Percentiles rank a stretch among this genome's conserved stretches.
Conservation (phyloP, 768 basidiomycete genomes). For the Fibroporia radiculosa region DNA sequence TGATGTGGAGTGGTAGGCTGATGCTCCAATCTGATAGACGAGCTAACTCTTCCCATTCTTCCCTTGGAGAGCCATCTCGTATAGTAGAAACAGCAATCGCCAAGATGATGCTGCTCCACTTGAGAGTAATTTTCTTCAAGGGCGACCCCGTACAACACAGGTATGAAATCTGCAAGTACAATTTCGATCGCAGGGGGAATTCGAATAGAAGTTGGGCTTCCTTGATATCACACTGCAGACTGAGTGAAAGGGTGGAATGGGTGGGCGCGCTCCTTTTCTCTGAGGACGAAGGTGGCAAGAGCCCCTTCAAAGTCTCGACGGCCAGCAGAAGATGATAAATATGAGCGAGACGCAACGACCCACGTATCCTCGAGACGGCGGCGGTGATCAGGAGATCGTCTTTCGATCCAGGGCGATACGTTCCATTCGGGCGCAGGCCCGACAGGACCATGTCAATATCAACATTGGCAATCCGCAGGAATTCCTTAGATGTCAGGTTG, state of each 20-base stretch:
- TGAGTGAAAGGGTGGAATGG: slow-evolving; percentile 11
- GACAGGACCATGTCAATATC: slow-evolving; percentile 22
- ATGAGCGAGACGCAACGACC: slow-evolving; percentile 53
- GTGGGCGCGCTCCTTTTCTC: slow-evolving; percentile 7
- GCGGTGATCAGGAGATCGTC: slow-evolving; percentile 42
- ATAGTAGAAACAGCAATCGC: slow-evolving; percentile 49
- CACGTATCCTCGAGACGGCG: slow-evolving; percentile 44
- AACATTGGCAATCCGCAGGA: slow-evolving; percentile 33
- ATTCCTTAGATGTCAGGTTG: slow-evolving; percentile 32
- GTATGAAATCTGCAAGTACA: slow-evolving; percentile 30
- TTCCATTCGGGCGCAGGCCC: slow-evolving; percentile 12
- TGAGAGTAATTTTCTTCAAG: slow-evolving; percentile 21
- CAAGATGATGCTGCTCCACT: slow-evolving; percentile 35
- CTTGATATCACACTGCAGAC: slow-evolving; percentile 28
- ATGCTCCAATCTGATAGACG: slow-evolving; percentile 47
- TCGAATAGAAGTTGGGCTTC: slow-evolving; percentile 40
- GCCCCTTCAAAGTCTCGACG: slow-evolving; percentile 37
- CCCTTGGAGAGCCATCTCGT: slow-evolving; percentile 28
- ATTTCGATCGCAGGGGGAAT: slow-evolving; percentile 38
- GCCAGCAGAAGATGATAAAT: slow-evolving; percentile 67
- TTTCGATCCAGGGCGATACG: slow-evolving; percentile 7
- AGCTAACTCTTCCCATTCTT: slow-evolving; percentile 70
- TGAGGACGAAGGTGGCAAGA: slow-evolving; percentile 23
- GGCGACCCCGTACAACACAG: slow-evolving; percentile 14
- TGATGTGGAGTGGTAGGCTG: slow-evolving; percentile 26